These are phyloP conservation scores for Clarireedia homoeocarpa DNA, from an alignment of 2,329 filamentous ascomycete species.

Conservation along the genomic window DNA sequence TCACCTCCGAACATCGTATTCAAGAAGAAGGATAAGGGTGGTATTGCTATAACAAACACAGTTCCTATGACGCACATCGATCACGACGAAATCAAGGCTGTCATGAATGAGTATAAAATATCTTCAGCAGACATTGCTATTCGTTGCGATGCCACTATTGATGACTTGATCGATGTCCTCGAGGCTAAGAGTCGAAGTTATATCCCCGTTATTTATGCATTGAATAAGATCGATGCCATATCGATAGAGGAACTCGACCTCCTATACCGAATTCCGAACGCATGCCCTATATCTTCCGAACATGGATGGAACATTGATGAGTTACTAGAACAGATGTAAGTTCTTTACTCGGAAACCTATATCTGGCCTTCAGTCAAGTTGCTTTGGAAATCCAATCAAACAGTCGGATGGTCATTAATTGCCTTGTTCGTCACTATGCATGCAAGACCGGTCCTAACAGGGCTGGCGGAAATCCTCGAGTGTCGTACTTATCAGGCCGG, in stretches of 20 bases:
- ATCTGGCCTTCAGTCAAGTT: not conserved
- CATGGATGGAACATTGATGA: constrained; percentile 98
- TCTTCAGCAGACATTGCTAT: constrained; percentile 96
- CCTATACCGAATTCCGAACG: constrained; percentile 92
- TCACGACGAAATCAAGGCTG: constrained; percentile 93
- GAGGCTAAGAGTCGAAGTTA: constrained; percentile 93
- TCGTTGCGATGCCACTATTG: constrained; percentile 92
- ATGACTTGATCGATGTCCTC: constrained; percentile 92
- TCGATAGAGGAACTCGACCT: constrained; percentile 96
- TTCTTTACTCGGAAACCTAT: constrained; percentile 11
- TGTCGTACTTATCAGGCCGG: not conserved
- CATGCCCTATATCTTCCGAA: constrained; percentile 94
- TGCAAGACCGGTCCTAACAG: not conserved
- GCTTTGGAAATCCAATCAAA: too few species aligned
- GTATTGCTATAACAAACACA: constrained; percentile 92
- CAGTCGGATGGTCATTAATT: too few species aligned
- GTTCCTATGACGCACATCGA: constrained; percentile 88
- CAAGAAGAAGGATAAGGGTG: constrained; percentile 98
- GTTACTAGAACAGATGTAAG: constrained; percentile 83
- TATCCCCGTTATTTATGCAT: constrained; percentile 96
- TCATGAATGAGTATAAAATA: constrained; percentile 96
- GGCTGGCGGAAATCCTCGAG: not conserved
- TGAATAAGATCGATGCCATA: constrained; percentile 99
- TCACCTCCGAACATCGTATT: constrained; percentile 96
- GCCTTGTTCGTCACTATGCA: not conserved